A percentile compares a stretch with the other conserved stretches of the same genome.
Conservation (phyloP, 345 rosid genomes). For the Camelina laxa region DNA sequence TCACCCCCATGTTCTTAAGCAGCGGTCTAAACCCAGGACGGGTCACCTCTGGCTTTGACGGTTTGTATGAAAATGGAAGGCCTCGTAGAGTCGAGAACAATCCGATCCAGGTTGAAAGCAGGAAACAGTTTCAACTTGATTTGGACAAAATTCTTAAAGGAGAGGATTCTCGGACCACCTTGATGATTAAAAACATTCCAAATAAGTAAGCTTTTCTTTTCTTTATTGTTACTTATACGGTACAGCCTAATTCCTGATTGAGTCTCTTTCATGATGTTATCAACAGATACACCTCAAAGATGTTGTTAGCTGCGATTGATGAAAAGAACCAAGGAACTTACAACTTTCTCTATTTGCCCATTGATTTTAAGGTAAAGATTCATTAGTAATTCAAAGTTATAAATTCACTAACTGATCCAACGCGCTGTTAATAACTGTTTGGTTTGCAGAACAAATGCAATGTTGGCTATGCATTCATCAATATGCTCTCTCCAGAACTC, state of each 20-base stretch:
- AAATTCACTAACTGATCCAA: not conserved
- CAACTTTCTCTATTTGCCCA: slow-evolving; percentile 47
- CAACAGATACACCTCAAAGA: slow-evolving; percentile 47
- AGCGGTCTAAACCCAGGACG: slow-evolving; percentile 63
- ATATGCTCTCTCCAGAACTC: slow-evolving; percentile 74
- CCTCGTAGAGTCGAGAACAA: slow-evolving; percentile 63
- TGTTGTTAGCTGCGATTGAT: slow-evolving; percentile 41
- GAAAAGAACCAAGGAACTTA: slow-evolving; percentile 40
- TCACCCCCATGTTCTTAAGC: slow-evolving; percentile 65
- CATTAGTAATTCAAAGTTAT: not conserved
- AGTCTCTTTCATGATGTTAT: slow-evolving; percentile 12
- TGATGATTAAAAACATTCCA: slow-evolving; percentile 73
- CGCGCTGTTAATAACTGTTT: slow-evolving; percentile 8
- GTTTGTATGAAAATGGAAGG: slow-evolving; percentile 66
- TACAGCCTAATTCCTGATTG: not conserved
- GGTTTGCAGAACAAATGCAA: slow-evolving; percentile 84
- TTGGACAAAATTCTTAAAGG: slow-evolving; percentile 72
- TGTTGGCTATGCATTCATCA: slow-evolving; percentile 89
- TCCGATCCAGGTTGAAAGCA: slow-evolving; percentile 64
- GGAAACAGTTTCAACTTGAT: slow-evolving; percentile 84
- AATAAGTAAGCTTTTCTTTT: slow-evolving; percentile 53
- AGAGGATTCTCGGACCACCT: slow-evolving; percentile 65
- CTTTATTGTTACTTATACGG: not conserved
- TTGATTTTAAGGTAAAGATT: slow-evolving; percentile 43
- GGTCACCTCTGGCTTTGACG: slow-evolving; percentile 54